Percentiles rank a stretch among this genome's conserved stretches.
phyloP scores from a whole-genome alignment of 306 rosid species.

The Quercus rubra region DNA sequence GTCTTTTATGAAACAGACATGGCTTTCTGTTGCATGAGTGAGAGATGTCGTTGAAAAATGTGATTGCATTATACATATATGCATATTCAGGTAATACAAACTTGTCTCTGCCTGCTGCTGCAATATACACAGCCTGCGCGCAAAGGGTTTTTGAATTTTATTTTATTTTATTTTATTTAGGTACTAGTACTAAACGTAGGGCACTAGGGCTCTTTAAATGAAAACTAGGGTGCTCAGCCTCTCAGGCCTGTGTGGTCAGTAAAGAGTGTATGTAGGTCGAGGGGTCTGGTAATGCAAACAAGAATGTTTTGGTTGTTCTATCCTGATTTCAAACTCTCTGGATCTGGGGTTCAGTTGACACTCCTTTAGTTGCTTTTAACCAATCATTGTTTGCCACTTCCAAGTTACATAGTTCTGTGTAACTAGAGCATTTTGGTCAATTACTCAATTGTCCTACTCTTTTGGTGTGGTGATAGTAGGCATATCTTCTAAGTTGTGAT shows the following conservation, averaged over 20 bases:
- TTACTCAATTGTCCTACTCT: background rate
- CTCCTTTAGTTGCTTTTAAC: constrained; percentile 32
- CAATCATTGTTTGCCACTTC: constrained; percentile 28
- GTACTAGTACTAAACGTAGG: constrained; percentile 4
- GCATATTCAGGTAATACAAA: constrained; percentile 27
- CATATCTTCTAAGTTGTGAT: background rate
- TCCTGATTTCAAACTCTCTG: constrained; percentile 14
- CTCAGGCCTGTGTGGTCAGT: constrained; percentile 39
- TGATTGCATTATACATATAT: constrained; percentile 11
- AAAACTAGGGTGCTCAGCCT: constrained; percentile 41
- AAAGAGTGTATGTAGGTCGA: constrained; percentile 27
- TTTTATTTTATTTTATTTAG: background rate
- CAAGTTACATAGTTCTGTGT: background rate
- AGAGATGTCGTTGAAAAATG: constrained; percentile 36
- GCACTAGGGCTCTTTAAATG: constrained; percentile 19
- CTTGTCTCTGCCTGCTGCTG: constrained; percentile 14
- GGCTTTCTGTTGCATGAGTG: constrained; percentile 43
- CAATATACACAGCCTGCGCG: background rate
- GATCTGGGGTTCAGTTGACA: background rate
- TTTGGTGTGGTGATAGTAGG: background rate
- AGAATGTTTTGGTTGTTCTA: constrained; percentile 69
- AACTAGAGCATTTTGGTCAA: background rate
- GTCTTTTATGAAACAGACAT: constrained; percentile 52
- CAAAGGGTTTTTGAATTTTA: background rate
- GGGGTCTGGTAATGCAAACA: constrained; percentile 53